Evolutionary conservation across 1,284 basidiomycete species (phyloP).

Genomic region (Cryptococcus floricola): DNA sequence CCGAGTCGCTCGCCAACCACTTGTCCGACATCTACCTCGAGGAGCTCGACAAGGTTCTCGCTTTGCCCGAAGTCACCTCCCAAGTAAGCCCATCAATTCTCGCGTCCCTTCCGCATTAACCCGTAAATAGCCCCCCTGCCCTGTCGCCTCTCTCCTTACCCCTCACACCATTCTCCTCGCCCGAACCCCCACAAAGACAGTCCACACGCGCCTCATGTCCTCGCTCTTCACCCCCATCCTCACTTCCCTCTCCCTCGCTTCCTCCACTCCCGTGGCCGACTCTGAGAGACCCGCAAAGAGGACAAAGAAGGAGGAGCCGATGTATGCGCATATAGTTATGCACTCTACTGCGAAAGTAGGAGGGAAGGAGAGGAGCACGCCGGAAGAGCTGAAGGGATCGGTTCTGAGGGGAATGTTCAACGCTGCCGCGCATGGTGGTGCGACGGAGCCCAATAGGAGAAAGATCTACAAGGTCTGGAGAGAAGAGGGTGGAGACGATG

Average conservation of each 20-base stretch:
- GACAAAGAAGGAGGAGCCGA: conserved; percentile 47
- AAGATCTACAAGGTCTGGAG: conserved; percentile 80
- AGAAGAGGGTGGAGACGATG: conserved; percentile 49
- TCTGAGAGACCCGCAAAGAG: conserved; percentile 26
- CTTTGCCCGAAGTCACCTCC: conserved; percentile 29
- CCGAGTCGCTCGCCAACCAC: conserved; percentile 76
- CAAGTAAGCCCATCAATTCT: conserved; percentile 21
- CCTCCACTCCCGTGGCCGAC: conserved; percentile 9
- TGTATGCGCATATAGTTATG: conserved; percentile 34
- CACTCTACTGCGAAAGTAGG: conserved; percentile 14
- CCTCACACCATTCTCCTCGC: conserved; percentile 45
- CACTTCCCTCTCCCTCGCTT: conserved; percentile 19
- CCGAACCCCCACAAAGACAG: conserved; percentile 35
- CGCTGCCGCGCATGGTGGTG: conserved; percentile 61
- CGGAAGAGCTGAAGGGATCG: conserved; percentile 54
- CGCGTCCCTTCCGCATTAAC: not conserved
- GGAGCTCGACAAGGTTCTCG: conserved; percentile 76
- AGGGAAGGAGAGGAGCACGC: conserved; percentile 17
- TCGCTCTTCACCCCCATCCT: conserved; percentile 57
- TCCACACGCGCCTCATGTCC: conserved; percentile 41
- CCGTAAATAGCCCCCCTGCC: conserved; percentile 22
- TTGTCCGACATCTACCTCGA: conserved; percentile 84
- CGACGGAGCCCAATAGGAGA: conserved; percentile 64
- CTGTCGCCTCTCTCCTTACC: conserved; percentile 32
- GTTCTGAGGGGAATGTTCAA: conserved; percentile 68